These are phyloP conservation scores for Amphichorda felina DNA, from an alignment of 2,329 filamentous ascomycete species.

Conservation along the genomic window DNA sequence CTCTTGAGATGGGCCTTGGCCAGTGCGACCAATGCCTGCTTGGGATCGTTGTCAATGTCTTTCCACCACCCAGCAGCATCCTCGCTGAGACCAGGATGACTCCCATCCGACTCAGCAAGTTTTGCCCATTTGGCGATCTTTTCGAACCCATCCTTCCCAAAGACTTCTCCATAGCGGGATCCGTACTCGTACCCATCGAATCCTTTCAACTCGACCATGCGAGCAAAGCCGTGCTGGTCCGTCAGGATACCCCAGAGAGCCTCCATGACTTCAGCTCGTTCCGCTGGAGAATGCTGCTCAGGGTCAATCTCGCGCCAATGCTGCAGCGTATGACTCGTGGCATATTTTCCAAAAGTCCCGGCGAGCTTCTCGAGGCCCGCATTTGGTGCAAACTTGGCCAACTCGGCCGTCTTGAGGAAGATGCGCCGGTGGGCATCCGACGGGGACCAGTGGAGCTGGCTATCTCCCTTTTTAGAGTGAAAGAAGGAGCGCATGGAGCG, in stretches of 20 bases:
- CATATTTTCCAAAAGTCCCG: slow-evolving; percentile 6
- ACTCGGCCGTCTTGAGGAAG: slow-evolving; percentile 7
- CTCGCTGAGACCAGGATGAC: background rate
- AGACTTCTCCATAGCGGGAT: background rate
- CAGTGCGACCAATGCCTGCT: background rate
- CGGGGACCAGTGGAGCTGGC: slow-evolving; percentile 3
- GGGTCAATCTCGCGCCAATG: slow-evolving; percentile 8
- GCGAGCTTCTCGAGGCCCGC: background rate
- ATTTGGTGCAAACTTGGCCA: slow-evolving; percentile 5
- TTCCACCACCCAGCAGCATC: slow-evolving; percentile 9
- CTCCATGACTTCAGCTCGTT: slow-evolving; percentile 12
- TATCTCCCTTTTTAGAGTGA: slow-evolving; percentile 5
- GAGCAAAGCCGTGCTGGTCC: slow-evolving; percentile 6
- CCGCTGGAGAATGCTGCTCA: slow-evolving; percentile 6
- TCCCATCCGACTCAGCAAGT: too few species aligned
- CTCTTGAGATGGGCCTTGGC: background rate
- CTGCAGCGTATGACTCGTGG: slow-evolving; percentile 5
- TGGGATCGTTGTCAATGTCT: background rate
- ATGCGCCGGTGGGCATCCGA: slow-evolving; percentile 14
- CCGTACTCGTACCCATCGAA: too few species aligned
- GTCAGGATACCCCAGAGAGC: slow-evolving; percentile 7
- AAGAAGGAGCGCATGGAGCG: slow-evolving; percentile 17
- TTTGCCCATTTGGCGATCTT: too few species aligned
- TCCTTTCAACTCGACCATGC: slow-evolving; percentile 8
- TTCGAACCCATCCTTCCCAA: background rate